A percentile compares a stretch with the other conserved stretches of the same genome.
phyloP scores from a whole-genome alignment of 1,139 yeast species.

The Magnusiomyces suaveolens region DNA sequence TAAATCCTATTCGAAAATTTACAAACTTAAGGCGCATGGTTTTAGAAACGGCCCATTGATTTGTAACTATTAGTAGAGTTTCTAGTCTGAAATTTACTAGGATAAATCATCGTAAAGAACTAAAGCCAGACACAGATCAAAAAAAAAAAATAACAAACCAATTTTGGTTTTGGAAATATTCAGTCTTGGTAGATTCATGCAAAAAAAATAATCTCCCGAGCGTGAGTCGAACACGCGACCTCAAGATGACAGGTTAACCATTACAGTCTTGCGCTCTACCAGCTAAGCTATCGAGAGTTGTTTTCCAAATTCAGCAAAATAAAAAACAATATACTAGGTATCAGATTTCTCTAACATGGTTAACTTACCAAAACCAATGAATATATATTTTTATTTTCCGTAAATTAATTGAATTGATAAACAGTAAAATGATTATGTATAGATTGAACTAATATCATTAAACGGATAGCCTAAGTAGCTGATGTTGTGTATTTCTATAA shows the following conservation, averaged over 20 bases:
- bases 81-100: neutral
- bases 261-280: constrained; percentile 8
- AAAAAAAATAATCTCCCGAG: constrained; percentile 49
- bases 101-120: too few species aligned
- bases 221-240: constrained; percentile 78
- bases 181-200: too few species aligned
- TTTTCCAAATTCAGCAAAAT: neutral
- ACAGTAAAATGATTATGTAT: too few species aligned
- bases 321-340: neutral
- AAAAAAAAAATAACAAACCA: neutral
- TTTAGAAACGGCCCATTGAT: neutral
- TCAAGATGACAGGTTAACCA: constrained; percentile 43
- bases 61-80: neutral
- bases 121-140: too few species aligned
- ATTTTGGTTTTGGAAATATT: too few species aligned
- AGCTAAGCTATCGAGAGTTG: constrained; percentile 6
- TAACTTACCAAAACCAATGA: too few species aligned
- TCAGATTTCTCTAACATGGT: too few species aligned
- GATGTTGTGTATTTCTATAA: too few species aligned
- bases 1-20: neutral
- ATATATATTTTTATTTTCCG: too few species aligned
- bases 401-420: too few species aligned
- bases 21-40: neutral
- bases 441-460: too few species aligned
- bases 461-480: too few species aligned